Evolutionary conservation across 805 yeast genomes (phyloP), one percentile per base, ranked within the genome.

Genomic region (Teunomyces kruisii): DNA sequence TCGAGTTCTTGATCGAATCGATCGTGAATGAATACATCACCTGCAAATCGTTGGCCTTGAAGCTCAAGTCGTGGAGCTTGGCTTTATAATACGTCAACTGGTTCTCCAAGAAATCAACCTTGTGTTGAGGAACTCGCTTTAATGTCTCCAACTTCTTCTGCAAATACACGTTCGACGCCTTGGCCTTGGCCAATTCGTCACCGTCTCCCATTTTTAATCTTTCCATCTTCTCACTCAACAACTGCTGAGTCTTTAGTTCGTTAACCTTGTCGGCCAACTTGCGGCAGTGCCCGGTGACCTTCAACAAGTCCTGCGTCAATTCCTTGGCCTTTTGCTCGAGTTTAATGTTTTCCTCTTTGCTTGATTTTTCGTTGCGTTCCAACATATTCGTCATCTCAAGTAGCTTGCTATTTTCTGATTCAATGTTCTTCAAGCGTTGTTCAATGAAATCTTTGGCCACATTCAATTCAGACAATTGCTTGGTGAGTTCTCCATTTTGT

Each of bases 31-130:
- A 46, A 48, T 72, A 64, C 70, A 70, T 65, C 42, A 61, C 40
- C 38, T 59, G 57, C 42, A 71, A 55, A 47, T 70, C 73, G 40
- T 67, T 64, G 39, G 64, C 57, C 40, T 54, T 59, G 43, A 65
- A 37, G 40, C 68, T 64, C 42, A 72, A 57, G 45, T 79, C 81
- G 38, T 71, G 70, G 39, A 78, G 61, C 52, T 73, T 76, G 42
- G 80, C 72, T 51, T 65, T 72, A 57, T 72, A 75, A 44, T 75
- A 68, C 28, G 71, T 71, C 48, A 70, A 60, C 55, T 78, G 79
- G 39, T 65, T 64, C 37, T 69, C 68, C 28, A 69, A 56, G 10
- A 67, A 52, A 32, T 55, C 59, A 28, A 72, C 71, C 13, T 73
- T 64, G 27, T 50, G 51, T 27, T 62, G 62, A 28, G 69, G 40